Evolutionary conservation across 2,329 filamentous ascomycete genomes (phyloP).

Genomic region (Bipolaris cookei): DNA sequence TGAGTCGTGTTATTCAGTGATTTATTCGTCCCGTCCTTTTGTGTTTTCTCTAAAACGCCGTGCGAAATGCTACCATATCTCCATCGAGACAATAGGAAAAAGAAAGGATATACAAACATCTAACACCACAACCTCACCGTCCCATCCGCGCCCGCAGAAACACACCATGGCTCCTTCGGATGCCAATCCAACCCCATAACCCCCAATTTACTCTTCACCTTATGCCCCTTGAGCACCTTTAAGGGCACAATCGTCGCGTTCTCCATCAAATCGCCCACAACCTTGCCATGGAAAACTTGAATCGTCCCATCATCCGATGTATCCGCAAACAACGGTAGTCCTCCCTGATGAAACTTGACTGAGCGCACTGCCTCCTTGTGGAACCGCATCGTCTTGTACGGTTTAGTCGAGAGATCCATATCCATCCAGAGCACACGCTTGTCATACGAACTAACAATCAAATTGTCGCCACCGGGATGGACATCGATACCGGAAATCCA

Average conservation of each 20-base stretch:
- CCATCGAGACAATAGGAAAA: neutral
- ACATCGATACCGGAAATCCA: constrained; percentile 96
- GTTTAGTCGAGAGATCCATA: constrained; percentile 84
- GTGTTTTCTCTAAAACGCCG: neutral
- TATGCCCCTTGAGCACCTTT: constrained; percentile 91
- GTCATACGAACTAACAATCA: constrained; percentile 95
- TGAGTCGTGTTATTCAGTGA: neutral
- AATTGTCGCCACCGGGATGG: constrained; percentile 89
- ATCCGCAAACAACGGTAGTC: constrained; percentile 86
- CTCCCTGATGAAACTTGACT: constrained; percentile 82
- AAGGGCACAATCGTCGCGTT: constrained; percentile 95
- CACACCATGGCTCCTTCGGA: constrained; percentile 88
- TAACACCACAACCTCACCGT: constrained; percentile 82
- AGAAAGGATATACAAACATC: neutral
- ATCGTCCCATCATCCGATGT: constrained; percentile 92
- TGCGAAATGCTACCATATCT: constrained; percentile 2
- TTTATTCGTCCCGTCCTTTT: neutral
- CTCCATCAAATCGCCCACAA: constrained; percentile 92
- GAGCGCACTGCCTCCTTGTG: constrained; percentile 89
- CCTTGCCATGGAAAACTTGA: constrained; percentile 96
- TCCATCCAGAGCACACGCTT: constrained; percentile 95
- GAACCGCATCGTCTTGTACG: constrained; percentile 96
- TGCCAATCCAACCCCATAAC: constrained; percentile 98
- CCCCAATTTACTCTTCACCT: constrained; percentile 82
- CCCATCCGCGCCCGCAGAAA: constrained; percentile 92